A percentile compares a stretch with the other conserved stretches of the same genome.
Evolutionary conservation across 805 yeast genomes (phyloP).

Genomic region (Ogataea paraovalis): DNA sequence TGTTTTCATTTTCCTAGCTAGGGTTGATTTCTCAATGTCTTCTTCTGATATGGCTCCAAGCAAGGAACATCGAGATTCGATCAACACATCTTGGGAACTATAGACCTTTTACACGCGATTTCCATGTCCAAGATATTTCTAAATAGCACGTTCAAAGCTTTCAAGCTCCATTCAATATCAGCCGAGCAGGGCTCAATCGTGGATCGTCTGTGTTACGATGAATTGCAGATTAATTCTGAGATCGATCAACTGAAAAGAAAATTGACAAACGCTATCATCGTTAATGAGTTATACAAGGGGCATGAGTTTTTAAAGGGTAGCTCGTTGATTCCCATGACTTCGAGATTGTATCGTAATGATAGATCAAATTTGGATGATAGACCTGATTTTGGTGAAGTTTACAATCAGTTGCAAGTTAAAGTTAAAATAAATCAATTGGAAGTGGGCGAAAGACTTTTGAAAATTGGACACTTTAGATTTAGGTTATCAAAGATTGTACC

Average conservation of each 20-base stretch:
- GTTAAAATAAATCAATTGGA: conserved; percentile 21
- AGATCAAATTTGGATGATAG: conserved; percentile 16
- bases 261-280: conserved; percentile 20
- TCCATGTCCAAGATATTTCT: conserved; percentile 30
- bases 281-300: conserved; percentile 20
- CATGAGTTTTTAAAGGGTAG: conserved; percentile 4
- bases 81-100: no score
- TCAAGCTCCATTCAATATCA: conserved; percentile 11
- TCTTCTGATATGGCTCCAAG: no score
- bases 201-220: conserved; percentile 25
- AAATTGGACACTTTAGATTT: conserved; percentile 29
- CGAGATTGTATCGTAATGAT: conserved; percentile 20
- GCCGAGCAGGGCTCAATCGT: conserved; percentile 18
- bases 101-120: no score
- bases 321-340: conserved; percentile 19
- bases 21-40: no score
- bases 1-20: neutral
- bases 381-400: conserved; percentile 22
- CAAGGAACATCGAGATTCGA: no score
- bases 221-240: conserved; percentile 14
- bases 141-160: conserved; percentile 21
- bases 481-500: conserved; percentile 24
- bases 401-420: conserved; percentile 19
- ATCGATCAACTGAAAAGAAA: conserved; percentile 15
- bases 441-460: conserved; percentile 3